phyloP scores from a whole-genome alignment of 2,329 filamentous ascomycete genomes.

The Neurospora sp. region DNA sequence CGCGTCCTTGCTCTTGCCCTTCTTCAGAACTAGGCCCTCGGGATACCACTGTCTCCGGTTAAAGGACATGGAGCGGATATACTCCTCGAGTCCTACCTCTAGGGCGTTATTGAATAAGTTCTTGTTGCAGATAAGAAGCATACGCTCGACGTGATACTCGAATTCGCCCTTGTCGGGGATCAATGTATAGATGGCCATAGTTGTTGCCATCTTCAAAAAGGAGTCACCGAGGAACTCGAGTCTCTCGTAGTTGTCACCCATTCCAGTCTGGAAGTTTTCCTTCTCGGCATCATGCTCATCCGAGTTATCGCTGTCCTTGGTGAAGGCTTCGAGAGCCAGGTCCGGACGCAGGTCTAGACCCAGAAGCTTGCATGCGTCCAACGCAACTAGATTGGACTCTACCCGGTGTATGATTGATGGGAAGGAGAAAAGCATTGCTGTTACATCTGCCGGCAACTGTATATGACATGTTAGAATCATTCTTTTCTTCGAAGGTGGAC shows the following conservation, averaged over 20 bases:
- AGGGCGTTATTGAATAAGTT: slow-evolving; percentile 75
- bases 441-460: slow-evolving; percentile 60
- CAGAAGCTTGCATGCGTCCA: slow-evolving; percentile 62
- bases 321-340: slow-evolving; percentile 79
- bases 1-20: slow-evolving; percentile 54
- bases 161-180: slow-evolving; percentile 74
- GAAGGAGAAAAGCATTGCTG: slow-evolving; percentile 63
- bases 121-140: slow-evolving; percentile 84
- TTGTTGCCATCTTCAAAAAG: slow-evolving; percentile 92
- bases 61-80: slow-evolving; percentile 75
- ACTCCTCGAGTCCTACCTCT: slow-evolving; percentile 57
- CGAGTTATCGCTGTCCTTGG: slow-evolving; percentile 82
- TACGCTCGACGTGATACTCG: slow-evolving; percentile 80
- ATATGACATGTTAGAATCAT: slow-evolving; percentile 11
- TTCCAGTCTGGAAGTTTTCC: slow-evolving; percentile 68
- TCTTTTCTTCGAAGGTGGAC: not conserved
- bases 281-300: slow-evolving; percentile 61
- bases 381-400: slow-evolving; percentile 69
- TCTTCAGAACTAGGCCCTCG: slow-evolving; percentile 60
- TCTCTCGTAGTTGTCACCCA: slow-evolving; percentile 92
- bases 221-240: slow-evolving; percentile 89
- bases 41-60: slow-evolving; percentile 85
- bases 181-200: slow-evolving; percentile 72
- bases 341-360: slow-evolving; percentile 54
- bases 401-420: slow-evolving; percentile 79